Conservation (phyloP, 306 rosid species). For the Trifolium fragiferum region DNA sequence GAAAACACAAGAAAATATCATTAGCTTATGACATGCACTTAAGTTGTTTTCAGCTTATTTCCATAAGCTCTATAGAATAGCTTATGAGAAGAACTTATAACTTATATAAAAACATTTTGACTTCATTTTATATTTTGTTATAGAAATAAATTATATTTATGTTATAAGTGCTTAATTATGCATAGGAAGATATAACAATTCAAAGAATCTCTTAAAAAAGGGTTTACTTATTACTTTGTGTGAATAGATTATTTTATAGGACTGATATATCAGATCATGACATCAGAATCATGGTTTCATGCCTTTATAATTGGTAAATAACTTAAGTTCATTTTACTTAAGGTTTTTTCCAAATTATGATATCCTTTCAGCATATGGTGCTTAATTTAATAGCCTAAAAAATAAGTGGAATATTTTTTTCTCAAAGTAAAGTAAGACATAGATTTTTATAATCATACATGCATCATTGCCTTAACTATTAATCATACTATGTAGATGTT, state of each 20-base stretch:
- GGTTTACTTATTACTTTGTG: too few relatives aligned
- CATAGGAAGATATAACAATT: too few relatives aligned
- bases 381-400: slow-evolving; percentile 18
- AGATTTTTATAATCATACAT: not conserved
- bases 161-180: too few relatives aligned
- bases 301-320: slow-evolving; percentile 23
- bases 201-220: too few relatives aligned
- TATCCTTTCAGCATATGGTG: slow-evolving; percentile 23
- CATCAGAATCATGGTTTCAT: slow-evolving; percentile 25
- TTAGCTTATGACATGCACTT: not conserved
- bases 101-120: not conserved
- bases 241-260: not conserved
- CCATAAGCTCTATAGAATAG: not conserved
- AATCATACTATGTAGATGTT: not conserved
- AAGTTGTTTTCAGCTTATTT: not conserved
- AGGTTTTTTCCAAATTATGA: slow-evolving; percentile 34
- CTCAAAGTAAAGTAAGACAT: slow-evolving; percentile 31
- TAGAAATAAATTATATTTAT: not conserved
- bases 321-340: slow-evolving; percentile 15
- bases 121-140: too few relatives aligned
- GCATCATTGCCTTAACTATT: slow-evolving; percentile 2
- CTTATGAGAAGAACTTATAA: not conserved
- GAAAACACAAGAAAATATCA: not conserved
- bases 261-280: not conserved
- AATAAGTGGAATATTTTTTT: slow-evolving; percentile 25